A percentile compares a stretch with the other conserved stretches of the same genome.
Evolutionary conservation across 1,139 yeast species (phyloP).

Genomic region (Zygoascus hellenicus): DNA sequence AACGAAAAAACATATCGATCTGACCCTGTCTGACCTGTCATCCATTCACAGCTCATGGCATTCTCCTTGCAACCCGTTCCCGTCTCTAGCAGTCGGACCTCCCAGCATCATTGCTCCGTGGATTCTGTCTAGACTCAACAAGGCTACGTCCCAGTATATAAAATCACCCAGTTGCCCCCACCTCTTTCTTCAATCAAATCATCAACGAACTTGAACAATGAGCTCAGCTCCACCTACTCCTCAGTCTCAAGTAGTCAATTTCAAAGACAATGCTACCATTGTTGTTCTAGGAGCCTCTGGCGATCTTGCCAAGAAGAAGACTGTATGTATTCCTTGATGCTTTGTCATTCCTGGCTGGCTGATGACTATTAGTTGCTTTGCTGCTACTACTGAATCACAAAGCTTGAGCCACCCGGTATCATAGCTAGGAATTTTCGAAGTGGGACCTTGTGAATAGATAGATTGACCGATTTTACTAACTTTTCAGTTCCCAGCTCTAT

Average conservation of each 20-base stretch:
- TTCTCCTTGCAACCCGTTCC: too few species aligned
- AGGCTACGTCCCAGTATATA: neutral
- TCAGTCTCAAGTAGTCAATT: conserved; percentile 10
- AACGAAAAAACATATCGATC: too few species aligned
- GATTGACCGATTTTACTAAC: conserved; percentile 1
- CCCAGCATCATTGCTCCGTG: too few species aligned
- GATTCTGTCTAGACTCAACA: neutral
- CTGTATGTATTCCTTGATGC: conserved; percentile 57
- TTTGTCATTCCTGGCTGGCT: neutral
- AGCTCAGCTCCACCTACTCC: conserved; percentile 10
- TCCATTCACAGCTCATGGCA: too few species aligned
- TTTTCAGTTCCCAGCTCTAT: conserved; percentile 38
- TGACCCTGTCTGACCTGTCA: too few species aligned
- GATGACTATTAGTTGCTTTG: neutral
- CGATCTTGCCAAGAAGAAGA: conserved; percentile 94
- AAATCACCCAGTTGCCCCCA: conserved; percentile 1
- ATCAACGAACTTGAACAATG: conserved; percentile 1
- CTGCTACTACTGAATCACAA: neutral
- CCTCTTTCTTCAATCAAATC: neutral
- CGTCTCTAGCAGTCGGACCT: too few species aligned
- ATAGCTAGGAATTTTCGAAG: too few species aligned
- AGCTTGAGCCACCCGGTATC: too few species aligned
- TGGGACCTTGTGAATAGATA: too few species aligned
- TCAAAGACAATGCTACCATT: conserved; percentile 54
- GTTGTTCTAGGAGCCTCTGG: conserved; percentile 97